Evolutionary conservation across 768 basidiomycete genomes (phyloP), one percentile per base, ranked within the genome.

Genomic region (Psilocybe azurescens): DNA sequence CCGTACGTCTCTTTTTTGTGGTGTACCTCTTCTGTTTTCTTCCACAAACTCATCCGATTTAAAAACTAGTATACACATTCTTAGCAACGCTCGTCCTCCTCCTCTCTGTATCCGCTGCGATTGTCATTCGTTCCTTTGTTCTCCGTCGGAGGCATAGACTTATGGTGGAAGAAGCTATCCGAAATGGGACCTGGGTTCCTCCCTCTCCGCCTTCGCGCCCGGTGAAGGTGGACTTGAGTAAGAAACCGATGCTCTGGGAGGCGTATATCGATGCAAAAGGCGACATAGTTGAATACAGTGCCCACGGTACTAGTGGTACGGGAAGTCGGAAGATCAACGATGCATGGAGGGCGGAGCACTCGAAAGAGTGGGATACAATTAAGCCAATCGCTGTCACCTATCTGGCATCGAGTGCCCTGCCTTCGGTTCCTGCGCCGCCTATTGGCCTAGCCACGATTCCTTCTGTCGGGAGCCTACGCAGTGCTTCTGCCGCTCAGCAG

Each of bases 51-150:
- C 50, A 53, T 58, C 52, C 24, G 52, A 16, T 7, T 39, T 3
- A 49, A 61, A 49, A 30, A 47, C 46, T 53, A 81, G 80, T 81
- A 24, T 81, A 81, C 67, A 82, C 82, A 4, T 83, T 84, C 63
- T 79, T 85, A 53, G 89, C 89, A 2, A 90, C 89, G 2, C 83
- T 90, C 54, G 81, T 90, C 61, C 83, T 90, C 20, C 83, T 91
- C 18, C 81, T 90, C 24, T 78, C 80, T 44, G 84, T 91, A n/a
- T 89, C 88, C 8, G 83, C 83, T 2, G 87, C 87, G 11, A 89
- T 90, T 69, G 83, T 90, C 62, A 65, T 84, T 50, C 86, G 89
- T 38, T 89, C 87, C 20, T 80, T 89, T 60, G 63, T 89, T 44
- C 78, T 90, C n/a, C 81, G 89, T 2, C 75, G 87, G 13, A 82